Conservation (phyloP, 2,329 filamentous ascomycete genomes). For the Fusarium irregulare region DNA sequence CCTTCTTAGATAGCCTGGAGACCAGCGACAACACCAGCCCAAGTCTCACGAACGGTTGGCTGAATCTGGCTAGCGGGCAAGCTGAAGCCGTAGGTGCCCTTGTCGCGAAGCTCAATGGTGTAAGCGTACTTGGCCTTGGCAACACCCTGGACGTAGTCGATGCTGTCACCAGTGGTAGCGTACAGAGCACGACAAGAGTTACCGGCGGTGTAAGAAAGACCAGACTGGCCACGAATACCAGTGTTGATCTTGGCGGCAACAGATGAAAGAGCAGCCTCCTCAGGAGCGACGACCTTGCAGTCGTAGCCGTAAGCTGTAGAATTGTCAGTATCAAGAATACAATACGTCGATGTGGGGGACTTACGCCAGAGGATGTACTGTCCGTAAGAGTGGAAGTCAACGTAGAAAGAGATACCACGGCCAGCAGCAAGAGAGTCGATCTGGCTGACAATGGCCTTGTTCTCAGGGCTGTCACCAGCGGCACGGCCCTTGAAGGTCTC, state of each 20-base stretch:
- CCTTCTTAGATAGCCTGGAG: constrained; percentile 2
- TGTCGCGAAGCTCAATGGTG: constrained; percentile 53
- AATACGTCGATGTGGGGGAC: too few species aligned
- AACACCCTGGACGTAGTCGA: constrained; percentile 59
- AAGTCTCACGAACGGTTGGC: constrained; percentile 28
- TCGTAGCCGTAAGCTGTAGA: constrained; percentile 47
- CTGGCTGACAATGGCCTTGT: constrained; percentile 56
- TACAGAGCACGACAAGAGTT: constrained; percentile 72
- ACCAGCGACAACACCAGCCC: constrained; percentile 30
- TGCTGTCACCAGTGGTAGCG: constrained; percentile 60
- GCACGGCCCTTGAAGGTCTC: constrained; percentile 60
- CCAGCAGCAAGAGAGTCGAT: constrained; percentile 45
- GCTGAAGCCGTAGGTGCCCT: constrained; percentile 56
- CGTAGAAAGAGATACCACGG: constrained; percentile 66
- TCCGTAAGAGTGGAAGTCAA: constrained; percentile 74
- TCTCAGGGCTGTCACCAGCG: constrained; percentile 63
- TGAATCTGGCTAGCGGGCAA: constrained; percentile 57
- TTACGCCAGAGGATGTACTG: constrained; percentile 69
- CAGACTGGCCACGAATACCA: constrained; percentile 21
- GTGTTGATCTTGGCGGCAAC: constrained; percentile 23
- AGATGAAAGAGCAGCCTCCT: constrained; percentile 21
- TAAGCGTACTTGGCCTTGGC: constrained; percentile 56
- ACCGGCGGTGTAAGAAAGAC: constrained; percentile 49
- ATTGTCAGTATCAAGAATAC: too few species aligned
- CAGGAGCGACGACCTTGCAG: constrained; percentile 25